phyloP scores from a whole-genome alignment of 441 rosid species.

The Viola pubescens region DNA sequence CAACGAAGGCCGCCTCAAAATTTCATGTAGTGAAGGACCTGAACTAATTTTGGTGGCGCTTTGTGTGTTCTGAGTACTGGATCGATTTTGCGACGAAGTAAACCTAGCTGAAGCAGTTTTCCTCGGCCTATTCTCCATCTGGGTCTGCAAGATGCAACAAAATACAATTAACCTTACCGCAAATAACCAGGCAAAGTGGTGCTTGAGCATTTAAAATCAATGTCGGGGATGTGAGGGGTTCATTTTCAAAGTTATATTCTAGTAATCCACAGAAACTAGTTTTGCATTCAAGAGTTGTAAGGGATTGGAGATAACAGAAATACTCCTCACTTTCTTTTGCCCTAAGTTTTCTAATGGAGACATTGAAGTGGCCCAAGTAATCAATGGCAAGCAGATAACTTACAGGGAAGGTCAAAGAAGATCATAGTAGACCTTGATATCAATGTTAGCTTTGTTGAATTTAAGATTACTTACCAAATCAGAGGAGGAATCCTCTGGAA shows the following conservation, averaged over 20 bases:
- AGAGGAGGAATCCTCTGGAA: constrained; percentile 46
- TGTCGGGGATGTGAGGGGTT: neutral
- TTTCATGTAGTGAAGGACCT: constrained; percentile 53
- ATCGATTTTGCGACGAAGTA: constrained; percentile 44
- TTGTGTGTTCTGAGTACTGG: constrained; percentile 29
- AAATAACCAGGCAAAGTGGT: neutral
- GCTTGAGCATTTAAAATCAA: neutral
- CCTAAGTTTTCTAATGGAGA: neutral
- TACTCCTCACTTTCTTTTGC: neutral
- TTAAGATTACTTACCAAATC: constrained; percentile 38
- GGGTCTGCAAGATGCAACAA: constrained; percentile 32
- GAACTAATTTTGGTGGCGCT: constrained; percentile 30
- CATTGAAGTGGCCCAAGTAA: neutral
- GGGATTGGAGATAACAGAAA: neutral
- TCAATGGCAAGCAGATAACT: neutral
- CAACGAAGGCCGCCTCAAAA: constrained; percentile 53
- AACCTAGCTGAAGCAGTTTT: constrained; percentile 53
- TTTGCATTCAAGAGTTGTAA: neutral
- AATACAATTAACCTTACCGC: neutral
- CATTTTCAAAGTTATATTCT: neutral
- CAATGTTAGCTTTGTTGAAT: constrained; percentile 1
- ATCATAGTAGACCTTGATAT: neutral
- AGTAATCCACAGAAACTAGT: neutral
- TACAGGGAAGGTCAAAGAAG: neutral
- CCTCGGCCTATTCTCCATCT: constrained; percentile 37